These are phyloP conservation scores for Aspergillus jensenii DNA, from an alignment of 2,329 filamentous ascomycete genomes.

Conservation along the genomic window DNA sequence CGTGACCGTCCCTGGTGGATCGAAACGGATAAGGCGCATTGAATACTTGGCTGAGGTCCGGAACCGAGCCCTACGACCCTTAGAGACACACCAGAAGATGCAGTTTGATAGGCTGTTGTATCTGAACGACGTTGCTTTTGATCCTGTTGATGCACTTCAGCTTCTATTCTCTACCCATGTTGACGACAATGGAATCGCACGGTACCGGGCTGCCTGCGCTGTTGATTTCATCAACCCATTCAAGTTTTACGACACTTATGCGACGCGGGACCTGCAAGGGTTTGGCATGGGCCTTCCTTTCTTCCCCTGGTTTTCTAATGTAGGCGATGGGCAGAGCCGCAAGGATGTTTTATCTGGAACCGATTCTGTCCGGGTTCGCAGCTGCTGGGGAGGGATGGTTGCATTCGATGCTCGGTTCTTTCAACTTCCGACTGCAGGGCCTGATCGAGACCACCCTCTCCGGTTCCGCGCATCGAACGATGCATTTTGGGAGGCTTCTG, in stretches of 20 bases:
- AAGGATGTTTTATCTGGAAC: conserved; percentile 61
- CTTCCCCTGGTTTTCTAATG: conserved; percentile 67
- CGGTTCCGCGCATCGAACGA: conserved; percentile 61
- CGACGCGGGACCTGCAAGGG: conserved; percentile 68
- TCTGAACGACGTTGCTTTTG: conserved; percentile 67
- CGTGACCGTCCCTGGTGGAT: conserved; percentile 62
- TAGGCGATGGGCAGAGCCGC: conserved; percentile 54
- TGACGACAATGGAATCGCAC: conserved; percentile 51
- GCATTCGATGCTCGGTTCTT: conserved; percentile 50
- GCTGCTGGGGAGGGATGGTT: conserved; percentile 77
- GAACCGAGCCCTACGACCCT: conserved; percentile 66
- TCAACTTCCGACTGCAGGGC: conserved; percentile 25
- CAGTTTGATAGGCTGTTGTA: conserved; percentile 59
- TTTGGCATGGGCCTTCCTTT: conserved; percentile 68
- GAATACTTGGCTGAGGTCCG: conserved; percentile 71
- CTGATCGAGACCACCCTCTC: conserved; percentile 34
- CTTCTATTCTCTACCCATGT: conserved; percentile 62
- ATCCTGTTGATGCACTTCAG: conserved; percentile 59
- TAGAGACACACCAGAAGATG: conserved; percentile 50
- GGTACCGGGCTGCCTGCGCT: conserved; percentile 70
- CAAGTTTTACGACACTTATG: conserved; percentile 77
- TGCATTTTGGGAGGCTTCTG: conserved; percentile 62
- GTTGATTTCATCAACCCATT: conserved; percentile 73
- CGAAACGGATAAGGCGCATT: conserved; percentile 67
- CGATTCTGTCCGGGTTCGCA: conserved; percentile 65